Base-by-base conservation (phyloP, 495 filamentous ascomycete genomes). In the Xylaria sp. region DNA sequence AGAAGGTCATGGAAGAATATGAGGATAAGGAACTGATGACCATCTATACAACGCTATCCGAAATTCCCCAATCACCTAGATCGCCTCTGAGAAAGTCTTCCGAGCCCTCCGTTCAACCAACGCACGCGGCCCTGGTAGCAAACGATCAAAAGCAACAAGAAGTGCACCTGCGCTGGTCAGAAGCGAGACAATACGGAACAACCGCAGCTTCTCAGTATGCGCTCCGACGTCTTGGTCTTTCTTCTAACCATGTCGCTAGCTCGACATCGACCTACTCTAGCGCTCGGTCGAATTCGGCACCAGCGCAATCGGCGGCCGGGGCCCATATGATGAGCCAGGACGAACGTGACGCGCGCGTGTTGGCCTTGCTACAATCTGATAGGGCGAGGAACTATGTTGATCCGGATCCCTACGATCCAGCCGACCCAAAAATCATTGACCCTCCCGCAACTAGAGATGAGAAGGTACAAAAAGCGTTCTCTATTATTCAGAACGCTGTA, bases 21-120 rank as follows among this genome's bases (percentile, higher is more conserved):
- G 95, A 97, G 79, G 82, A 85, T 26, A 90, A 85, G n/a, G 94
- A 92, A 31, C 86, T 97, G 41, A 93, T 97, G 89, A 92, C 91
- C 6, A 88, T 94, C 70, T 96, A 97, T 75, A 88, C 91, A 2
- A 89, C 89, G 64, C 79, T 82, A 43, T 86, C 87, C 8, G 94
- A 97, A 74, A 91, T 97, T 70, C 95, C 95, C 5, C 82, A 89
- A 1, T 89, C 90, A 0, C 92, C 95, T 2, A 88, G 90, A 67
- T 95, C 97, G 64, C 93, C 94, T 4, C 78, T 85, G 8, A 73
- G 77, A 55, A 77, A 74, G 66, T 61, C 75, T 12, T 55, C 71
- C 14, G 67, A 74, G 57, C 69, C 57, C 48, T 29, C 58, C 11
- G 65, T 43, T 7, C 69, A 71, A 41, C 70, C 37, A 57, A 69